Base-by-base conservation (phyloP, 176 grass and related monocot genomes). In the Cenchrus americanus region DNA sequence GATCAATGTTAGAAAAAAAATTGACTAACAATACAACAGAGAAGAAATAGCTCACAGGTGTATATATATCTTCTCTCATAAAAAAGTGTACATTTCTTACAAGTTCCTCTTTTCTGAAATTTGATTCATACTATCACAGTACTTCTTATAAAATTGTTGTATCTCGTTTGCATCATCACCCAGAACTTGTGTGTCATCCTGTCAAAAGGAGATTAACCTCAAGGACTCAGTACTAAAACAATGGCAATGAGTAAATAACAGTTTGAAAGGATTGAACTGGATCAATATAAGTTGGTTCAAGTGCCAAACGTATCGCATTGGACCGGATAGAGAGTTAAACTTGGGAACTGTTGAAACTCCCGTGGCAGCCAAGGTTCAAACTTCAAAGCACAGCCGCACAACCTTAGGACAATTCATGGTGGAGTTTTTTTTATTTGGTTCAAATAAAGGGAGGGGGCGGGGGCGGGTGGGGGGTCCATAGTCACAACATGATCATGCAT, bases 131-230 rank as follows among this genome's bases (percentile, higher is more conserved):
- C 74, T 82, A 80, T 80, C 81, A 94, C 85, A 91, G 50, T 91
- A 94, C 27, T n/a, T 18, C 59, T 75, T 70, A 79, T 94, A 94
- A 69, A 89, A 94, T 57, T 21, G 75, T 54, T 94, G 92, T 52
- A 94, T 94, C 63, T 87, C 89, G 26, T 49, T 82, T 72, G 87
- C 30, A 80, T 94, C 92, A 76, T 89, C 77, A 19, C 66, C 83
- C 10, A 69, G 23, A 85, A 85, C 71, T 78, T 89, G 72, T 26
- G 64, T 86, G 21, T 86, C 83, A 48, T 89, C 88, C 88, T 89
- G 78, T 58, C 54, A 76, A 44, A 82, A 9, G 82, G 18, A 81
- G 47, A 77, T 32, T 71, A 89, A 23, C 6, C 4, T 82, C 22
- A 82, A 34, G 46, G 27, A 76, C 65, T 85, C 77, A 77, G 37